Evolutionary conservation across 257 asterid species (phyloP).

Genomic region (Solanum okadae): DNA sequence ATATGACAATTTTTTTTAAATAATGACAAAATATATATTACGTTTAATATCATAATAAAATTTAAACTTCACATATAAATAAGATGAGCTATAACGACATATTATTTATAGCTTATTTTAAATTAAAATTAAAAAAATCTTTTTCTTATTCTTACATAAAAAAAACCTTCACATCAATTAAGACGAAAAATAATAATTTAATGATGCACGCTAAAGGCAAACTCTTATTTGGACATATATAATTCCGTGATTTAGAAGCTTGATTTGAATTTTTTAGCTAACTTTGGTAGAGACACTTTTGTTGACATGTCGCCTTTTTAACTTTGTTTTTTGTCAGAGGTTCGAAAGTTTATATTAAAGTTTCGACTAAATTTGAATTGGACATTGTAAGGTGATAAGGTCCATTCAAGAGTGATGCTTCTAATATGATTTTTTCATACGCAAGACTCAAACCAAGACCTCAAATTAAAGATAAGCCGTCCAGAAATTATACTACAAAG

Average conservation of each 20-base stretch:
- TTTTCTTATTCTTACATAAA: neutral
- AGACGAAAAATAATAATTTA: neutral
- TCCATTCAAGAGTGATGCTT: fast-evolving
- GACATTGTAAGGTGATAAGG: fast-evolving
- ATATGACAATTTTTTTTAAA: no score
- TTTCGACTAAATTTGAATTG: fast-evolving
- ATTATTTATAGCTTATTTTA: neutral
- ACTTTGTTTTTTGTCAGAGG: fast-evolving
- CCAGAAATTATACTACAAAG: neutral
- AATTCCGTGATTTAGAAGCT: neutral
- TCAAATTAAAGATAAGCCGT: no score
- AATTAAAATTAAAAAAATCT: neutral
- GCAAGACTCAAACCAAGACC: no score
- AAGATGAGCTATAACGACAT: neutral
- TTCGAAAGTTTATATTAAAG: no score
- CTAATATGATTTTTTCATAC: no score
- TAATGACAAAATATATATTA: no score
- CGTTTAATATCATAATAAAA: neutral
- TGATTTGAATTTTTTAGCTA: neutral
- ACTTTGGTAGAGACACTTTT: neutral
- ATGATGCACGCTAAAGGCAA: neutral
- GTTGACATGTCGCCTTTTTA: neutral
- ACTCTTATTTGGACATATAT: neutral
- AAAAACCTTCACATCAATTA: neutral
- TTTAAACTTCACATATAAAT: neutral